Conservation (phyloP, 148 eudicot genomes). For the Rhododendron williamsianum region DNA sequence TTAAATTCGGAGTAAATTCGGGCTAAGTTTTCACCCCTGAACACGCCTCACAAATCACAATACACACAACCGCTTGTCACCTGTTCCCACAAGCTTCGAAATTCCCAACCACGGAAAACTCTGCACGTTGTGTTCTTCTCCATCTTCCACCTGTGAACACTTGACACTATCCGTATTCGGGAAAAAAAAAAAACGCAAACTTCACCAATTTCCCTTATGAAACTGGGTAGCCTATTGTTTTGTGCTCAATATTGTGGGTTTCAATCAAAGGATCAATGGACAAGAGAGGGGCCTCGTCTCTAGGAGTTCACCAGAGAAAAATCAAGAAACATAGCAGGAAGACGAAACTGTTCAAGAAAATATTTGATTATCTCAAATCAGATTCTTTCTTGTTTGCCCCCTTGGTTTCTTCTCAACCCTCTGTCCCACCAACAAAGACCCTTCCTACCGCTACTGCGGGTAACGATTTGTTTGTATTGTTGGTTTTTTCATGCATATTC, state of each 20-base stretch:
- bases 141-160: background rate
- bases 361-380: constrained; percentile 23
- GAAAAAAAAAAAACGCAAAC: background rate
- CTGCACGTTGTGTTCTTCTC: background rate
- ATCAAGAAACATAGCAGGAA: constrained; percentile 14
- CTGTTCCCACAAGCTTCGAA: background rate
- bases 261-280: constrained; percentile 26
- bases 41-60: no score
- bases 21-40: no score
- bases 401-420: constrained; percentile 15
- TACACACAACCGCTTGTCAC: background rate
- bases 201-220: background rate
- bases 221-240: background rate
- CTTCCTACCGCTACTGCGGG: constrained; percentile 2
- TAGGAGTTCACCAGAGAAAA: constrained; percentile 13
- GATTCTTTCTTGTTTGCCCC: constrained; percentile 32
- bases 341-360: constrained; percentile 18
- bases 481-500: background rate
- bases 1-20: no score
- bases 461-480: background rate
- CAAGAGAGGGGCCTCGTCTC: constrained; percentile 3
- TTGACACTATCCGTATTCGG: background rate
- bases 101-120: background rate
- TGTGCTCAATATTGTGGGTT: background rate
- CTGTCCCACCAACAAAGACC: background rate